Evolutionary conservation across 2,329 filamentous ascomycete genomes (phyloP).

Genomic region (Paracamarosporium sp.): DNA sequence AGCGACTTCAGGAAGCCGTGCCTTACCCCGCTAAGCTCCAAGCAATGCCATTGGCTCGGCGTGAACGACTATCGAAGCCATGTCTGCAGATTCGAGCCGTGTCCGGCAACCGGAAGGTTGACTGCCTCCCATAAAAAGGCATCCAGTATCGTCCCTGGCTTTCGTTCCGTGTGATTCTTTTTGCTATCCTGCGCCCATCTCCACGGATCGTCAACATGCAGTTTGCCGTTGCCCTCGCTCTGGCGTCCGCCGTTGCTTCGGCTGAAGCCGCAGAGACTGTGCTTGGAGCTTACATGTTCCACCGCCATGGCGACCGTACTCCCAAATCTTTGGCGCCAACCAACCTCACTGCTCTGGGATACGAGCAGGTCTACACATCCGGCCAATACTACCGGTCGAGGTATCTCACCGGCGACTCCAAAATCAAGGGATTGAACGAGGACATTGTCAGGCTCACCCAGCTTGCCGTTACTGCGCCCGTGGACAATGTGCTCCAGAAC

Average conservation of each 20-base stretch:
- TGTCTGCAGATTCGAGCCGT: not conserved
- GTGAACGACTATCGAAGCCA: not conserved
- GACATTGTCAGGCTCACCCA: constrained; percentile 73
- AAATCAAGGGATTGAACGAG: constrained; percentile 71
- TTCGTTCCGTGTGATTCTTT: not conserved
- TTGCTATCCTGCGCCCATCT: not conserved
- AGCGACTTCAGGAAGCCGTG: constrained; percentile 16
- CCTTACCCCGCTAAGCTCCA: constrained; percentile 12
- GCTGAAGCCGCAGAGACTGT: constrained; percentile 66
- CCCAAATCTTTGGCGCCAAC: constrained; percentile 76
- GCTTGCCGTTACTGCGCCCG: constrained; percentile 73
- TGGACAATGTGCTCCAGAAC: constrained; percentile 79
- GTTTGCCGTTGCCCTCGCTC: constrained; percentile 24
- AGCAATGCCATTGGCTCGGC: constrained; percentile 16
- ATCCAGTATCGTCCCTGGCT: not conserved
- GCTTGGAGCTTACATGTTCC: constrained; percentile 84
- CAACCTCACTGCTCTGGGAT: constrained; percentile 79
- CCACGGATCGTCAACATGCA: constrained; percentile 33
- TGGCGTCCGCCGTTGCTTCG: constrained; percentile 34
- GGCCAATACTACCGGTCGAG: constrained; percentile 78
- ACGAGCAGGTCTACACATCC: constrained; percentile 74
- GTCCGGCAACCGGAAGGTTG: not conserved
- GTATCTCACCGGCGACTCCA: constrained; percentile 71
- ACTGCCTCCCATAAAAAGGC: not conserved
- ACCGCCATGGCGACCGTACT: constrained; percentile 88